Conservation (phyloP, 139 green algal species). For the Auxenochlorella protothecoides region DNA sequence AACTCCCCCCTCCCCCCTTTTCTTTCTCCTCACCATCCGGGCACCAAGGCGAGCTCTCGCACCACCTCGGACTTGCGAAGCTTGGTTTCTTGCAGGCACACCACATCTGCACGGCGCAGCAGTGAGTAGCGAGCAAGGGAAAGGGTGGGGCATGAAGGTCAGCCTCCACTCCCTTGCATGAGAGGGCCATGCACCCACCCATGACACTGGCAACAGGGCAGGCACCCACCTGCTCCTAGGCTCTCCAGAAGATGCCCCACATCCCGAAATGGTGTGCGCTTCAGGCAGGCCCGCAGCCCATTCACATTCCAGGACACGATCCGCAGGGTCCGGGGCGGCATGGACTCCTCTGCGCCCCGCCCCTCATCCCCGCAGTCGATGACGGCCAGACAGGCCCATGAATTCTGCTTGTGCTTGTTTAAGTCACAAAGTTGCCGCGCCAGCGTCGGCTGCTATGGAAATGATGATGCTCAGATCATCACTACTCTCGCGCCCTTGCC, state of each 20-base stretch:
- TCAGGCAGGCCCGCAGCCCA: slow-evolving; percentile 21
- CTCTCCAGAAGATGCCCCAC: slow-evolving; percentile 7
- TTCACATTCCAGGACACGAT: slow-evolving; percentile 36
- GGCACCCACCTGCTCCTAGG: slow-evolving; percentile 9
- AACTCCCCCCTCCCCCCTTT: too few relatives aligned
- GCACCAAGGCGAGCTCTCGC: slow-evolving; percentile 31
- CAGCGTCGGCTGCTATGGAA: neutral
- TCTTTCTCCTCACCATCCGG: slow-evolving; percentile 30
- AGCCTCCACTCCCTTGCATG: neutral
- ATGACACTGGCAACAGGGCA: neutral
- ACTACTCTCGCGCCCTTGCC: neutral
- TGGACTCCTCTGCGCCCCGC: neutral
- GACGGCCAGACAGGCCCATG: neutral
- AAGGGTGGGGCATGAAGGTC: too few relatives aligned
- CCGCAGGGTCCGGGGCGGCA: neutral
- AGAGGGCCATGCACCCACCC: neutral
- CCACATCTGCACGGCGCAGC: slow-evolving; percentile 18
- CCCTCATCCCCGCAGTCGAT: too few relatives aligned
- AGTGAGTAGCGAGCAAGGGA: neutral
- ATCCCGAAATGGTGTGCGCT: neutral
- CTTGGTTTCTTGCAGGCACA: slow-evolving; percentile 61
- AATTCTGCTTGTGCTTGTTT: neutral
- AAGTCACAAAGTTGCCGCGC: neutral
- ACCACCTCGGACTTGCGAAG: slow-evolving; percentile 29
- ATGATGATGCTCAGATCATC: neutral